Conservation (phyloP, 108 stramenopile genomes). For the Pseudonitzschia pungens region DNA sequence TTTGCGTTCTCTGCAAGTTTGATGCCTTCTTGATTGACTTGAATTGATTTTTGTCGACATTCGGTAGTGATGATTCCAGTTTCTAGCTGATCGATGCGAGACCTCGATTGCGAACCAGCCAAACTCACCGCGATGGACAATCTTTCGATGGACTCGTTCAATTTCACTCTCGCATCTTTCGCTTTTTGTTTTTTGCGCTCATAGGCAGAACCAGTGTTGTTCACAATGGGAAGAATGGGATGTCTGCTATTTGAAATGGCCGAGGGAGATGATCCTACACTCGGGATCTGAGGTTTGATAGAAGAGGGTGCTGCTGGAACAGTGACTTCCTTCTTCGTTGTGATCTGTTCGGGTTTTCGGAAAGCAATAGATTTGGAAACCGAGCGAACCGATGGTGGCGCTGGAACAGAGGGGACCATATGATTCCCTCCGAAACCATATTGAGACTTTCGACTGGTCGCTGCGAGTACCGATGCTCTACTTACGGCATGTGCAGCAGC, state of each 20-base stretch:
- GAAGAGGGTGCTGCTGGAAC: not conserved
- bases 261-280: constrained; percentile 1
- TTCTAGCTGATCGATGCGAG: constrained; percentile 48
- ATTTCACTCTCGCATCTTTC: constrained; percentile 78
- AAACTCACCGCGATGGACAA: constrained; percentile 69
- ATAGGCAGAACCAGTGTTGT: constrained; percentile 54
- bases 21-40: constrained; percentile 51
- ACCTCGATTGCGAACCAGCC: constrained; percentile 69
- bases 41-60: constrained; percentile 21
- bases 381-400: constrained; percentile 44
- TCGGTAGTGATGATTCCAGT: constrained; percentile 15
- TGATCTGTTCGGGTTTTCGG: constrained; percentile 1
- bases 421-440: constrained; percentile 80
- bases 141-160: constrained; percentile 82
- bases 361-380: not conserved
- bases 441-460: constrained; percentile 53
- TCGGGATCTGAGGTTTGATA: not conserved
- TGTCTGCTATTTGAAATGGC: constrained; percentile 9
- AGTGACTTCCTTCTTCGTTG: not conserved
- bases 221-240: not conserved
- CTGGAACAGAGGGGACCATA: constrained; percentile 64
- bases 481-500: constrained; percentile 38
- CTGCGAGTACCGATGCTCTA: constrained; percentile 51
- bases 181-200: constrained; percentile 88
- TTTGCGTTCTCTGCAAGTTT: constrained; percentile 66